These are phyloP conservation scores for Globisporangium emineosum DNA, from an alignment of 352 stramenopile genomes.

Conservation along the genomic window DNA sequence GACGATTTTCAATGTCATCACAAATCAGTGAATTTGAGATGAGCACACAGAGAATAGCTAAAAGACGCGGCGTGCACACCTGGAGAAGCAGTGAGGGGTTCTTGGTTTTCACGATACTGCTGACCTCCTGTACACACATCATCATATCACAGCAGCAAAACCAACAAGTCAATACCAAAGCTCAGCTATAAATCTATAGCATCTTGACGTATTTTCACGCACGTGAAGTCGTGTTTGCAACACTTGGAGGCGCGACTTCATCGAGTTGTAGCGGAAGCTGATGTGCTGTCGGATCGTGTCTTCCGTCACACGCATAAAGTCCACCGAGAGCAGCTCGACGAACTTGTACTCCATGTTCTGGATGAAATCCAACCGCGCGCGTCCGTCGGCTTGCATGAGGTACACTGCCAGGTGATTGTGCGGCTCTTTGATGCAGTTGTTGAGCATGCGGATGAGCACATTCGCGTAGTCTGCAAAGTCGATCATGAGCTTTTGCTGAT, in stretches of 20 bases:
- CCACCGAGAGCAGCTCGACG: conserved; percentile 91
- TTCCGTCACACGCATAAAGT: conserved; percentile 88
- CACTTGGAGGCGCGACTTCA: conserved; percentile 90
- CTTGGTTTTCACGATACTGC: conserved; percentile 94
- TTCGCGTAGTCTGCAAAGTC: conserved; percentile 94
- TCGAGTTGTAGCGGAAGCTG: conserved; percentile 92
- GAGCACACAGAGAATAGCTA: neutral
- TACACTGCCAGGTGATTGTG: conserved; percentile 93
- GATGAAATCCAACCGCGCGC: conserved; percentile 92
- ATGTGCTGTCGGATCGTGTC: conserved; percentile 92
- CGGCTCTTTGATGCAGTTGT: conserved; percentile 95
- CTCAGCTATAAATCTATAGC: neutral
- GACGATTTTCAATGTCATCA: neutral
- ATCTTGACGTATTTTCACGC: conserved; percentile 11
- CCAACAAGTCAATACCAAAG: neutral
- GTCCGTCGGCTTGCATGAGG: conserved; percentile 90
- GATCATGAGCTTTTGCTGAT: conserved; percentile 95
- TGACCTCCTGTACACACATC: conserved; percentile 68
- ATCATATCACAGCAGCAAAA: neutral
- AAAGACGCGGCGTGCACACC: conserved; percentile 27
- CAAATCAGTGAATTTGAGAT: no score
- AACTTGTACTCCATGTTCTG: conserved; percentile 98
- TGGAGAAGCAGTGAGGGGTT: conserved; percentile 92
- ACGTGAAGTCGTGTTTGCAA: conserved; percentile 90
- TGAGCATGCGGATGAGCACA: conserved; percentile 93